phyloP scores from a whole-genome alignment of 345 rosid genomes.

The Eutrema japonicum region DNA sequence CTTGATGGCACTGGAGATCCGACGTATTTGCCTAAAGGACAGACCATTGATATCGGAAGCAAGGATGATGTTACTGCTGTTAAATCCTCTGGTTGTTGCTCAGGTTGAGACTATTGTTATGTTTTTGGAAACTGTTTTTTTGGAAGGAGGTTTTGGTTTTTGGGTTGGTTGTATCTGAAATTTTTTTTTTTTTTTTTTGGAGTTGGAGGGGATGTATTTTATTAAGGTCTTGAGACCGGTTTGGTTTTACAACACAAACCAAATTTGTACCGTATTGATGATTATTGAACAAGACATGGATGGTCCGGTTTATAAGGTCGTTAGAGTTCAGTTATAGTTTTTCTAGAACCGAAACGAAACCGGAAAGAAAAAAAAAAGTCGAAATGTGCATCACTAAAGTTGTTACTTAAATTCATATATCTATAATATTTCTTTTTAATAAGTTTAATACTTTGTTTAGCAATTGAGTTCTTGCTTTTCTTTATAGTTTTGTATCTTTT shows the following conservation, averaged over 20 bases:
- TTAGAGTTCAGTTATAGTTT: neutral
- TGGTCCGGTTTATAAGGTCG: conserved; percentile 17
- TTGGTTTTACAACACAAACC: conserved; percentile 26
- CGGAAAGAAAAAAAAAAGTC: neutral
- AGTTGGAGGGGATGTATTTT: neutral
- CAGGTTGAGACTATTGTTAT: conserved; percentile 30
- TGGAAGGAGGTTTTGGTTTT: conserved; percentile 14
- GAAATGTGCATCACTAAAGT: neutral
- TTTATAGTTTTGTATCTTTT: neutral
- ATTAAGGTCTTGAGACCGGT: conserved; percentile 22
- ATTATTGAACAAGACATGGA: conserved; percentile 10
- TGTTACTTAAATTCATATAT: neutral
- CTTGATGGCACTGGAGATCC: conserved; percentile 56
- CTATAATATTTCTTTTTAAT: neutral
- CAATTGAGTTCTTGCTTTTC: neutral
- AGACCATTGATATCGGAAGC: conserved; percentile 51
- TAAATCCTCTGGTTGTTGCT: conserved; percentile 57
- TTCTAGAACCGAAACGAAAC: neutral
- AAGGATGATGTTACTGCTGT: conserved; percentile 59
- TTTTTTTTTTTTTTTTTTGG: neutral
- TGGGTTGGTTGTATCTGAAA: conserved; percentile 22
- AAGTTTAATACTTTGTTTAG: conserved; percentile 8
- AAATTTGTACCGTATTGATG: neutral
- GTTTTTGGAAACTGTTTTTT: neutral
- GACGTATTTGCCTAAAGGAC: conserved; percentile 52